These are phyloP conservation scores for Abelmoschus esculentus DNA, from an alignment of 345 rosid genomes.

Conservation along the genomic window DNA sequence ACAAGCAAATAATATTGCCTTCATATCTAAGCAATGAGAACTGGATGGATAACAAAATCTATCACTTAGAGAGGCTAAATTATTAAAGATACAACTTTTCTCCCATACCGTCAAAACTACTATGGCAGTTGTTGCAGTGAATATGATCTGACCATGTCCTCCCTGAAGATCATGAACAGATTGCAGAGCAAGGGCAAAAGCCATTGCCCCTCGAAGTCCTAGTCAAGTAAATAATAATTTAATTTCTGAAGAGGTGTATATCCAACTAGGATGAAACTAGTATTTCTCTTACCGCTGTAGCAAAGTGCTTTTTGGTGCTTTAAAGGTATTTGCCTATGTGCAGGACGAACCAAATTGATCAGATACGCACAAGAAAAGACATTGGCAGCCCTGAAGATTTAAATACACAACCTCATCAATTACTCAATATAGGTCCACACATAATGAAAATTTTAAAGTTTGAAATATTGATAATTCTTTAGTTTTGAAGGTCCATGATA, in stretches of 20 bases:
- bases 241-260: not conserved
- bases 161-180: constrained; percentile 95
- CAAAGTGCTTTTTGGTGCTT: constrained; percentile 98
- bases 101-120: constrained; percentile 80
- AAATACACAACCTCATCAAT: constrained; percentile 21
- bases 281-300: constrained; percentile 76
- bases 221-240: constrained; percentile 20
- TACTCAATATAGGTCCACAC: constrained; percentile 6
- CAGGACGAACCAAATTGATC: constrained; percentile 81
- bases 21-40: not conserved
- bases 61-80: not conserved
- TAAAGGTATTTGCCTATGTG: constrained; percentile 66
- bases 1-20: not conserved
- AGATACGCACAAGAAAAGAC: constrained; percentile 93
- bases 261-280: constrained; percentile 4
- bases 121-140: constrained; percentile 94
- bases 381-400: constrained; percentile 70
- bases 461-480: not conserved
- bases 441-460: not conserved
- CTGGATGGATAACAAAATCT: not conserved
- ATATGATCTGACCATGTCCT: constrained; percentile 98
- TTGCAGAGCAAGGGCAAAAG: constrained; percentile 99
- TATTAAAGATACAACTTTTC: not conserved
- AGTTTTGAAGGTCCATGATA: not conserved
- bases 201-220: constrained; percentile 99